These are phyloP conservation scores for Penicillium sp. DNA, from an alignment of 2,329 filamentous ascomycete species.

Conservation along the genomic window DNA sequence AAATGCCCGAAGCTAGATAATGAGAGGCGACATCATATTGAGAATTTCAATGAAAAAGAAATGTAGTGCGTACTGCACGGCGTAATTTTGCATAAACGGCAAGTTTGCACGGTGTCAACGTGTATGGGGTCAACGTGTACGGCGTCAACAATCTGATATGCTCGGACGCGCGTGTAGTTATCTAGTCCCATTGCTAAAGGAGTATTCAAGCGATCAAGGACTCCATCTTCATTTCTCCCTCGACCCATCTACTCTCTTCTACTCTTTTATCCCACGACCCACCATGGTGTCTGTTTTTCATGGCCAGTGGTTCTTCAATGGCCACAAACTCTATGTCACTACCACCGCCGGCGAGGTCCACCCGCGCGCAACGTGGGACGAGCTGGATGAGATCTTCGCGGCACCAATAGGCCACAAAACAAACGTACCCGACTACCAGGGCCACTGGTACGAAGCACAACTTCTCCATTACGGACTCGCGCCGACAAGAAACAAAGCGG, in stretches of 20 bases:
- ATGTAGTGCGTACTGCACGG: no score
- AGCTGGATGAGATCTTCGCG: slow-evolving; percentile 48
- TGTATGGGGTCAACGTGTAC: neutral
- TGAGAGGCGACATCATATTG: no score
- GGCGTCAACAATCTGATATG: neutral
- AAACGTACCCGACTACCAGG: slow-evolving; percentile 49
- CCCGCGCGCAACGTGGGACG: slow-evolving; percentile 44
- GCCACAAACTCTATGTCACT: slow-evolving; percentile 48
- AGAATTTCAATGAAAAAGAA: no score
- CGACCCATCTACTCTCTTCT: neutral
- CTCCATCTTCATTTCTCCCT: neutral
- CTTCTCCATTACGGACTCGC: slow-evolving; percentile 61
- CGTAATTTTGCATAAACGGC: neutral
- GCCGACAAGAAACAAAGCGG: slow-evolving; percentile 57
- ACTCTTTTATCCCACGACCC: no score
- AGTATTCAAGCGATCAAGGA: neutral
- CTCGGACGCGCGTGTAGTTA: no score
- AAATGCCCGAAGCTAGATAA: no score
- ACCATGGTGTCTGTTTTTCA: slow-evolving; percentile 26
- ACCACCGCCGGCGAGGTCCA: slow-evolving; percentile 43
- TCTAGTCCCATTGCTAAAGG: no score
- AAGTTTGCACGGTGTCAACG: neutral
- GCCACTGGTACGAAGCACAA: slow-evolving; percentile 63
- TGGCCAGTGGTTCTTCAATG: slow-evolving; percentile 46
- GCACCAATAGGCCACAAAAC: neutral